These are phyloP conservation scores for Pisolithus orientalis DNA, from an alignment of 768 basidiomycete genomes.

Conservation along the genomic window DNA sequence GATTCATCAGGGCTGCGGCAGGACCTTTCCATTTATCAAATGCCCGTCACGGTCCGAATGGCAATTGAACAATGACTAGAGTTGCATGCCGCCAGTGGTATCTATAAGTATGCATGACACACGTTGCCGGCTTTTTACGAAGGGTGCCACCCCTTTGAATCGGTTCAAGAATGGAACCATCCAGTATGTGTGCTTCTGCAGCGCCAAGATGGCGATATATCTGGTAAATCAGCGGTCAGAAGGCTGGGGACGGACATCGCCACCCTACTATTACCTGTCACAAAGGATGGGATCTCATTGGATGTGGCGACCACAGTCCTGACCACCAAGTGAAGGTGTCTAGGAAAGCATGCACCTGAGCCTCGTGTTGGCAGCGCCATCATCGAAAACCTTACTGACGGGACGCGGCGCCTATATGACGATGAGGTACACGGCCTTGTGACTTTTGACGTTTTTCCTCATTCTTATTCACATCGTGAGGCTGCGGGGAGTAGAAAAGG, in stretches of 20 bases:
- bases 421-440: slow-evolving; percentile 4
- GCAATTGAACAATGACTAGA: slow-evolving; percentile 17
- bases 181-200: slow-evolving; percentile 7
- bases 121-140: slow-evolving; percentile 22
- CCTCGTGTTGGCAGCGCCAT: slow-evolving; percentile 28
- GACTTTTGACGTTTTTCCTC: slow-evolving; percentile 16
- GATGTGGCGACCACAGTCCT: slow-evolving; percentile 7
- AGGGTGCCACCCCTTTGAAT: slow-evolving; percentile 5
- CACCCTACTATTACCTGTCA: neutral
- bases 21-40: slow-evolving; percentile 30
- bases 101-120: slow-evolving; percentile 18
- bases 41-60: slow-evolving; percentile 22
- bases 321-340: slow-evolving; percentile 12
- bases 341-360: slow-evolving; percentile 23
- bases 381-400: slow-evolving; percentile 28
- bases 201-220: slow-evolving; percentile 21
- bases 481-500: too few relatives aligned
- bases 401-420: slow-evolving; percentile 13
- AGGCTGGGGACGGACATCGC: slow-evolving; percentile 1
- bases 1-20: slow-evolving; percentile 20
- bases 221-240: slow-evolving; percentile 26
- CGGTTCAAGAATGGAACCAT: slow-evolving; percentile 20
- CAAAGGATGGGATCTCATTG: slow-evolving; percentile 19
- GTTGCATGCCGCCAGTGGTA: slow-evolving; percentile 11
- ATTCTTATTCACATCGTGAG: slow-evolving; percentile 19